phyloP scores from a whole-genome alignment of 805 yeast genomes.

The Wickerhamiella brachini region DNA sequence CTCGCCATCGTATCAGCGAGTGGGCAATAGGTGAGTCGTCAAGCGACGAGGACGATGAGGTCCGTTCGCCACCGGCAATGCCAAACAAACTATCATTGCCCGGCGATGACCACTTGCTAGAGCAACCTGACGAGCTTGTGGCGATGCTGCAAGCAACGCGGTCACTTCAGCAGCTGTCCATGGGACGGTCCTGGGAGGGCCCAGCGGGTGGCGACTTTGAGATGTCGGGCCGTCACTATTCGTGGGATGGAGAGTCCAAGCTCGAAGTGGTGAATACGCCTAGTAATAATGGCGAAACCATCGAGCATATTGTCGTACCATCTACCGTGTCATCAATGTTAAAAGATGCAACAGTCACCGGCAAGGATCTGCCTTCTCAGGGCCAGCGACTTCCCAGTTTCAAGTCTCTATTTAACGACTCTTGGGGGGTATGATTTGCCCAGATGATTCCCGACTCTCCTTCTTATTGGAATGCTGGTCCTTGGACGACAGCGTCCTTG shows the following conservation, averaged over 20 bases:
- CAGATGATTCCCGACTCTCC: not conserved
- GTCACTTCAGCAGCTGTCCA: constrained; percentile 28
- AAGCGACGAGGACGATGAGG: constrained; percentile 13
- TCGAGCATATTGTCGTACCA: not conserved
- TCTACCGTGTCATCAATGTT: not conserved
- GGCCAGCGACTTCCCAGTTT: not conserved
- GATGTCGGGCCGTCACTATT: constrained; percentile 26
- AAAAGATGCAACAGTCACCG: not conserved
- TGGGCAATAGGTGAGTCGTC: constrained; percentile 11
- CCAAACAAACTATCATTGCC: constrained; percentile 20
- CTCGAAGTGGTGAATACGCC: constrained; percentile 13
- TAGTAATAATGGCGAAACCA: not conserved
- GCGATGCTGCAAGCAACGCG: constrained; percentile 30
- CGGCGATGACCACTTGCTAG: constrained; percentile 14
- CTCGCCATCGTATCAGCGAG: constrained; percentile 4
- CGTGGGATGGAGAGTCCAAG: constrained; percentile 27
- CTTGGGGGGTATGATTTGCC: not conserved
- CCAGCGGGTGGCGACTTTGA: constrained; percentile 25
- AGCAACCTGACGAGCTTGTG: constrained; percentile 25
- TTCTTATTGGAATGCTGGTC: not conserved
- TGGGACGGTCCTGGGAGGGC: constrained; percentile 16
- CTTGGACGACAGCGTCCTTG: too few relatives aligned
- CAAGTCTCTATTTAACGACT: not conserved
- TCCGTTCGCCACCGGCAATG: constrained; percentile 22
- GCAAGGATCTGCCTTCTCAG: not conserved